Evolutionary conservation across 768 basidiomycete genomes (phyloP).

Genomic region (Mycena filopes): DNA sequence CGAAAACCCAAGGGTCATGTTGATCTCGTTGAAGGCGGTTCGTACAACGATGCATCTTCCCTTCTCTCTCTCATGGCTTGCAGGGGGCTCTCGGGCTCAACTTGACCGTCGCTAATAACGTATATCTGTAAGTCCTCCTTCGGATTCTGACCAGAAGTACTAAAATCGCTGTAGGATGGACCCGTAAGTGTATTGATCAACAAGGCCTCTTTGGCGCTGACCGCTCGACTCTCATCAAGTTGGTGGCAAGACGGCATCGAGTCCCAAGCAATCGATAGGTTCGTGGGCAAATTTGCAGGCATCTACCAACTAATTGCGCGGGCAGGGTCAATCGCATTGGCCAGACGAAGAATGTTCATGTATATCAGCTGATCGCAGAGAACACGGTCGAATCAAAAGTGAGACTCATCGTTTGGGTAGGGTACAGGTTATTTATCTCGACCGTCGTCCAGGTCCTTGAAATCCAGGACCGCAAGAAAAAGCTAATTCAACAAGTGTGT

Average conservation of each 20-base stretch:
- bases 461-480: conserved; percentile 89
- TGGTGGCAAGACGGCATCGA: conserved; percentile 93
- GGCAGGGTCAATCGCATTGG: conserved; percentile 81
- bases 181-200: conserved; percentile 63
- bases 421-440: background rate
- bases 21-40: conserved; percentile 85
- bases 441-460: conserved; percentile 64
- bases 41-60: conserved; percentile 26
- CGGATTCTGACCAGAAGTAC: background rate
- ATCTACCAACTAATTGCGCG: conserved; percentile 40
- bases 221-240: conserved; percentile 45
- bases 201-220: background rate
- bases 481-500: conserved; percentile 75
- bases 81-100: conserved; percentile 88
- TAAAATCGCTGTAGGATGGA: conserved; percentile 70
- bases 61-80: conserved; percentile 13
- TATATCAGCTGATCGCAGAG: conserved; percentile 91
- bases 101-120: conserved; percentile 89
- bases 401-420: background rate
- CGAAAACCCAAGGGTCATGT: conserved; percentile 80
- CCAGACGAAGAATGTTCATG: conserved; percentile 84
- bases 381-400: conserved; percentile 90
- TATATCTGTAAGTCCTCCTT: conserved; percentile 70
- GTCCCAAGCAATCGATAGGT: conserved; percentile 74
- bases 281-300: background rate